Conservation (phyloP, 371 early-diverging fungal species). For the Lichtheimia corymbifera region DNA sequence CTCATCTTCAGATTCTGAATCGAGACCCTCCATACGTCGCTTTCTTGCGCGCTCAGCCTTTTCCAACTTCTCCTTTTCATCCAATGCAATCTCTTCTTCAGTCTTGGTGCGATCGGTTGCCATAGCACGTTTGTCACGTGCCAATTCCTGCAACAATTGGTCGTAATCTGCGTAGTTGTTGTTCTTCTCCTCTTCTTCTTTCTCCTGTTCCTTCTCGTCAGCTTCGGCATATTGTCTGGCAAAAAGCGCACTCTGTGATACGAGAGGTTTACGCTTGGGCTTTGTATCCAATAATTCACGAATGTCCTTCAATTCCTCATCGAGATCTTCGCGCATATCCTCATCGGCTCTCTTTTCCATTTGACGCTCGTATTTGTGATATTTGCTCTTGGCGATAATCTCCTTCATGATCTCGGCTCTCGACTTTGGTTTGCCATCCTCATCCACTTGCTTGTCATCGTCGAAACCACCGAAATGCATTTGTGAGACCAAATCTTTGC, state of each 20-base stretch:
- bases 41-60: constrained; percentile 82
- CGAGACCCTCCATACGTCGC: constrained; percentile 86
- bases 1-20: constrained; percentile 70
- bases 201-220: constrained; percentile 16
- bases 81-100: constrained; percentile 89
- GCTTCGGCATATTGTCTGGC: constrained; percentile 26
- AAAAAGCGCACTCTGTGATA: constrained; percentile 46
- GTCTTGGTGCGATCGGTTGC: constrained; percentile 93
- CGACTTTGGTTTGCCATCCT: constrained; percentile 67
- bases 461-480: constrained; percentile 92
- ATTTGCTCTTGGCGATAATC: constrained; percentile 94
- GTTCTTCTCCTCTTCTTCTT: constrained; percentile 40
- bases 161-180: constrained; percentile 70
- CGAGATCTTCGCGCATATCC: constrained; percentile 77
- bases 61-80: constrained; percentile 81
- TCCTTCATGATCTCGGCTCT: constrained; percentile 96
- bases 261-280: constrained; percentile 37
- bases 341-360: constrained; percentile 80
- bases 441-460: constrained; percentile 43
- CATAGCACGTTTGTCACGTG: constrained; percentile 79
- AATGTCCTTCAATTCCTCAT: constrained; percentile 85
- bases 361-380: constrained; percentile 90
- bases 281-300: constrained; percentile 62
- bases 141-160: constrained; percentile 74
- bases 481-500: constrained; percentile 65